A percentile compares a stretch with the other conserved stretches of the same genome.
phyloP scores from a whole-genome alignment of 768 basidiomycete genomes.

The Rhodosporidiobolus odoratus region DNA sequence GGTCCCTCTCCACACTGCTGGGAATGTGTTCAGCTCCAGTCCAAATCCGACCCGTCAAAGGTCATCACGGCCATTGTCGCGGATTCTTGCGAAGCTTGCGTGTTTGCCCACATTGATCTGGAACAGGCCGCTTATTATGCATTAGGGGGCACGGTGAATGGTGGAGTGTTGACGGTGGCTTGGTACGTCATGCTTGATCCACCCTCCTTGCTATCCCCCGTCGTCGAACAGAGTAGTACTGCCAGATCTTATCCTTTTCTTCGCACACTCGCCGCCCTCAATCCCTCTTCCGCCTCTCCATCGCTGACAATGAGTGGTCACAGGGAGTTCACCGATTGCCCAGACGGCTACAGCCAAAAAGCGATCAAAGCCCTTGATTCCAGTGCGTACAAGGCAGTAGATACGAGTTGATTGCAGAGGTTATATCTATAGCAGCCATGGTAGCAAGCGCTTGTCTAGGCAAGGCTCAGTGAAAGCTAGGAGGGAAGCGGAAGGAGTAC shows the following conservation, averaged over 20 bases:
- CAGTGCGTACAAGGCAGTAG: constrained; percentile 4
- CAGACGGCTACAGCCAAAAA: constrained; percentile 4
- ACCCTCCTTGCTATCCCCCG: background rate
- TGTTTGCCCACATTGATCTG: constrained; percentile 20
- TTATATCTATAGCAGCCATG: too few species aligned
- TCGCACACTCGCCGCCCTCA: background rate
- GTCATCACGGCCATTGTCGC: constrained; percentile 18
- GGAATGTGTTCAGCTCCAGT: constrained; percentile 16
- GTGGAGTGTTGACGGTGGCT: constrained; percentile 5
- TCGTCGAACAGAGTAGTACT: too few species aligned
- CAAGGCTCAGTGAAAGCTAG: too few species aligned
- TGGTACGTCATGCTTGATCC: background rate
- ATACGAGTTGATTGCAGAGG: too few species aligned
- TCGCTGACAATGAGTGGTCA: background rate
- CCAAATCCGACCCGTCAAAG: constrained; percentile 3
- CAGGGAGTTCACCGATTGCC: constrained; percentile 29
- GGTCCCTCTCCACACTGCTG: constrained; percentile 18
- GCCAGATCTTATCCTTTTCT: too few species aligned
- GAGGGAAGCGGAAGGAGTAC: too few species aligned
- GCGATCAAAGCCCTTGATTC: background rate
- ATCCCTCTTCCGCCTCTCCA: background rate
- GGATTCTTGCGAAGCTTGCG: constrained; percentile 24
- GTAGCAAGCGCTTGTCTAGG: too few species aligned
- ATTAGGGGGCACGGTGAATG: constrained; percentile 6
- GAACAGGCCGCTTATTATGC: constrained; percentile 20